Percentiles rank a stretch among this genome's conserved stretches.
phyloP scores from a whole-genome alignment of 805 yeast species.

The Ogataea degrootiae region DNA sequence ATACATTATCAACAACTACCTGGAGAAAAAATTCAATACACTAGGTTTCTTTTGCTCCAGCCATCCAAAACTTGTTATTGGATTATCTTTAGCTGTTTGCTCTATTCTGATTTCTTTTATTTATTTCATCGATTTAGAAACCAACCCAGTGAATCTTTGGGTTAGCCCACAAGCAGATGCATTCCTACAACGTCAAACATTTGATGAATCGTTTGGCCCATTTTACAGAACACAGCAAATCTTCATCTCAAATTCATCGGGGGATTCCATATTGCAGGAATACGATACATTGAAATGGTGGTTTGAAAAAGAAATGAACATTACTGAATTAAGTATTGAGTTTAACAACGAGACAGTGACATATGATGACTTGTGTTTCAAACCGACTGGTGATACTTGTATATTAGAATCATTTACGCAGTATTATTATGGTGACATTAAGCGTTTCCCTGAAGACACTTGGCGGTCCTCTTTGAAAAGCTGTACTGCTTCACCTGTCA shows the following conservation, averaged over 20 bases:
- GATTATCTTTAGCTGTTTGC: slow-evolving; percentile 37
- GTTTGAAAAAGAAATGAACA: slow-evolving; percentile 69
- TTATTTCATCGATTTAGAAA: slow-evolving; percentile 54
- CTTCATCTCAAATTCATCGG: slow-evolving; percentile 64
- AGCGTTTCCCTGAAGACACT: slow-evolving; percentile 39
- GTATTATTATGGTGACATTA: slow-evolving; percentile 67
- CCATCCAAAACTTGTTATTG: slow-evolving; percentile 52
- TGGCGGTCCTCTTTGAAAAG: slow-evolving; percentile 54
- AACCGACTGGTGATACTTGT: slow-evolving; percentile 76
- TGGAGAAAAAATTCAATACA: slow-evolving; percentile 44
- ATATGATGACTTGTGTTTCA: slow-evolving; percentile 72
- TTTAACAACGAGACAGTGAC: slow-evolving; percentile 20
- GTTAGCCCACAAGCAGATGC: slow-evolving; percentile 76
- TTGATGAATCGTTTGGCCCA: slow-evolving; percentile 83
- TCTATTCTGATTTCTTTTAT: slow-evolving; percentile 49
- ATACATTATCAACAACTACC: slow-evolving; percentile 42
- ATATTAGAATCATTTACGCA: slow-evolving; percentile 86
- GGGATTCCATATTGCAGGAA: slow-evolving; percentile 53
- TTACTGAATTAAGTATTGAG: slow-evolving; percentile 28
- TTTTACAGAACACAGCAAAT: slow-evolving; percentile 87
- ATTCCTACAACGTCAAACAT: slow-evolving; percentile 58
- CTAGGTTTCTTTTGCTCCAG: slow-evolving; percentile 58
- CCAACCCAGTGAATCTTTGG: slow-evolving; percentile 83
- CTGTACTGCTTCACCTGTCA: slow-evolving; percentile 81
- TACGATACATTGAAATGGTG: slow-evolving; percentile 82